Evolutionary conservation across 2,329 filamentous ascomycete species (phyloP), one percentile per base, ranked within the genome.

Genomic region (Paracorniculantispora psalliotae): DNA sequence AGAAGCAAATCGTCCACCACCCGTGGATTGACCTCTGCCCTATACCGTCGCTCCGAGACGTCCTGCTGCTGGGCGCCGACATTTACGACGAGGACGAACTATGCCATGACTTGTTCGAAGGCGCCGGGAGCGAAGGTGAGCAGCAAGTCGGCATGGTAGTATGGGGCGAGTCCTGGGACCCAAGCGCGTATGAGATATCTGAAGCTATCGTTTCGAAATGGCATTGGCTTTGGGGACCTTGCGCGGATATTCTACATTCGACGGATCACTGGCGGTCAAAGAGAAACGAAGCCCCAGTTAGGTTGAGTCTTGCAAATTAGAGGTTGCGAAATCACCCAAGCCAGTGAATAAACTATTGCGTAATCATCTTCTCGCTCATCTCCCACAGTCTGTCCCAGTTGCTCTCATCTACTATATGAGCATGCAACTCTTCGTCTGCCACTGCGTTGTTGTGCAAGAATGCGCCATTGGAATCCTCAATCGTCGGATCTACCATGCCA

Each of bases 111-210:
- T 19, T 63, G 12, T 63, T 61, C 7, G 33, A 56, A 1, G 62
- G 59, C 21, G 12, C 48, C 3, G 60, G 25, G 10, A 48, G 37
- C 33, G 37, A 35, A 12, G 57, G 43, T 23, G 57, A 37, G 23
- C 48, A 61, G 10, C 59, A 57, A 51, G 30, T 41, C 10, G 62
- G 62, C 10, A 44, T 81, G 1, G 67, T 81, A 10, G 74, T 80
- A 1, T 81, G 79, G 79, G 76, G 77, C 0, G 74, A 79, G 10
- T 71, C 79, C 0, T 79, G 73, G 71, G 71, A 80, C 54, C 59
- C 70, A 2, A 55, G 60, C 0, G 75, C 70, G 15, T 82, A 79
- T 79, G 80, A 82, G 63, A 66, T 77, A 0, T 79, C 72, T 0
- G 69, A 72, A 17, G 52, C 59, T 0, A 81, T 82, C 61, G 60